These are phyloP conservation scores for Mycena amicta DNA, from an alignment of 768 basidiomycete species.

Conservation along the genomic window DNA sequence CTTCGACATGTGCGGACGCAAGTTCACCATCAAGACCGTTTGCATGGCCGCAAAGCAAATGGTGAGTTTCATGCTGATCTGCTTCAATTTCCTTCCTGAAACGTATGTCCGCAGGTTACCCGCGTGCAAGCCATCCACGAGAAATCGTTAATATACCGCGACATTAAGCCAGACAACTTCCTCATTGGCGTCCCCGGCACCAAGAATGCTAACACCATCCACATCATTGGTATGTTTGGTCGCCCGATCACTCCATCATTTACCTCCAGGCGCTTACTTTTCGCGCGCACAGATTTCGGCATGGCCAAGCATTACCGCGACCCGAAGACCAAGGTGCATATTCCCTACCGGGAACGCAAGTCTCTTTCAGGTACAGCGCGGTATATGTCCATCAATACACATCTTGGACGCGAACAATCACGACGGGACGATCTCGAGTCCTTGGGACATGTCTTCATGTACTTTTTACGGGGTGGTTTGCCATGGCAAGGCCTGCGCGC, in stretches of 20 bases:
- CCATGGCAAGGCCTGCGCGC: constrained; percentile 99
- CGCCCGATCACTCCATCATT: constrained; percentile 8
- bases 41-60: constrained; percentile 99
- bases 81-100: constrained; percentile 20
- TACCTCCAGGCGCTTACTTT: constrained; percentile 9
- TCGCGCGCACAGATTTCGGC: constrained; percentile 74
- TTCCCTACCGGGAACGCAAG: constrained; percentile 99
- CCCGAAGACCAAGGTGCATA: constrained; percentile 96
- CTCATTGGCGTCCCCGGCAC: constrained; percentile 92
- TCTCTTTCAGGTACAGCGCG: constrained; percentile 94
- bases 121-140: constrained; percentile 98
- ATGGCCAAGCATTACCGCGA: constrained; percentile 99
- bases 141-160: constrained; percentile 97
- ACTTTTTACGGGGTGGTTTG: constrained; percentile 93
- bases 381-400: constrained; percentile 99
- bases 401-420: constrained; percentile 93
- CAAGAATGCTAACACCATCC: constrained; percentile 85
- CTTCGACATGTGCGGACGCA: constrained; percentile 98
- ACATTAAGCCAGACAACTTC: constrained; percentile 99
- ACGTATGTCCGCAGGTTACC: constrained; percentile 63
- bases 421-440: constrained; percentile 96
- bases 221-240: constrained; percentile 74
- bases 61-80: constrained; percentile 53
- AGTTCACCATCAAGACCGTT: constrained; percentile 97
- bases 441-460: constrained; percentile 99